Conservation (phyloP, 2,329 filamentous ascomycete species). For the Hypoxylon sp. region DNA sequence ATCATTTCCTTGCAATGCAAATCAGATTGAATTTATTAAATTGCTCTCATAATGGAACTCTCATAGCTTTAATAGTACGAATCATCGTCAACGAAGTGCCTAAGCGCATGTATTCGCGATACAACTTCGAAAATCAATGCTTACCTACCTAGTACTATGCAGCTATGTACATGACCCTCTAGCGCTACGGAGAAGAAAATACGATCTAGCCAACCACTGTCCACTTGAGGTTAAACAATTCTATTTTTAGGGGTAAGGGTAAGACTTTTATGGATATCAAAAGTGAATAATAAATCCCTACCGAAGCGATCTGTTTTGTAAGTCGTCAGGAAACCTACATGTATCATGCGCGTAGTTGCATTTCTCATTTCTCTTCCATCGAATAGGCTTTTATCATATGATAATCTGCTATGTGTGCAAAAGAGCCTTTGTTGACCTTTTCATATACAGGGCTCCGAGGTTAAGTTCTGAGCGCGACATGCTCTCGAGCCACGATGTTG, state of each 20-base stretch:
- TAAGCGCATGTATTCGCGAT: too few relatives aligned
- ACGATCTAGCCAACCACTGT: conserved; percentile 31
- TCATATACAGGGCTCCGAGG: too few relatives aligned
- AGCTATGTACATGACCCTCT: conserved; percentile 11
- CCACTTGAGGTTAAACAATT: conserved; percentile 15
- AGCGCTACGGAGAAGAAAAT: conserved; percentile 23
- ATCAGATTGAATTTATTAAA: not conserved
- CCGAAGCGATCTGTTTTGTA: conserved; percentile 3
- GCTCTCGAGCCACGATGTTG: conserved; percentile 17
- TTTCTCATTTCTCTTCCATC: not conserved
- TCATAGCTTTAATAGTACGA: too few relatives aligned
- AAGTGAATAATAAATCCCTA: conserved; percentile 18
- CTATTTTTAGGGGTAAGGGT: conserved; percentile 30
- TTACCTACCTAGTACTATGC: too few relatives aligned
- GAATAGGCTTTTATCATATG: conserved; percentile 1
- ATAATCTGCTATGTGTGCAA: not conserved
- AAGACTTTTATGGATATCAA: conserved; percentile 9
- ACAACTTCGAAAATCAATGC: too few relatives aligned
- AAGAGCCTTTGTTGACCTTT: not conserved
- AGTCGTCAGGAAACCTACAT: not conserved
- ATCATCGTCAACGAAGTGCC: too few relatives aligned
- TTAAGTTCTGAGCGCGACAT: conserved; percentile 7
- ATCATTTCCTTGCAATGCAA: conserved; percentile 9
- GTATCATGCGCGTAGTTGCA: conserved; percentile 7
- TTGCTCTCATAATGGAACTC: too few relatives aligned